Evolutionary conservation across 768 basidiomycete genomes (phyloP), one percentile per base, ranked within the genome.

Genomic region (Boletus rubescentipes): DNA sequence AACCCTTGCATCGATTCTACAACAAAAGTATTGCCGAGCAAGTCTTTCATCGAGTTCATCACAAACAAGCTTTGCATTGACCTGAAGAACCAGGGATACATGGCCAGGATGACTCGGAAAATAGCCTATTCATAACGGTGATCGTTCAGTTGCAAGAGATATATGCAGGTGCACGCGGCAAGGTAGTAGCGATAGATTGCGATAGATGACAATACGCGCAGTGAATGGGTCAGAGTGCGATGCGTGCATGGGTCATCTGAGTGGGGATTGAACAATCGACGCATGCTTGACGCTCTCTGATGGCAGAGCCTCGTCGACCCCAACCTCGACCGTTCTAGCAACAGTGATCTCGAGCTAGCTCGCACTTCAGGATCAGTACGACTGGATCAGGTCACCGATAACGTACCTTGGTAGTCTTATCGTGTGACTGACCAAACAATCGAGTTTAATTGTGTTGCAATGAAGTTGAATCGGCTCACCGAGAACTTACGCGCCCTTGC

Each of bases 321-420:
- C 68, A 31, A 68, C 56, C 12, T 68, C 59, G 20, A 68, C 57
- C 10, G 62, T 68, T 44, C 70, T 70, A 37, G 68, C 60, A 1
- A 68, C 59, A 9, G 62, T 70, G 16, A 68, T 68, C 43, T 68
- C 67, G 36, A 69, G 52, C 67, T 69, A 11, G 62, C 38, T 35
- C 26, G 30, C 4, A 1, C 9, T 20, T 18, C 4, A 10, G 20
- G 7, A 15, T 49, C 12, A 46, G 31, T 36, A 14, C 4, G 14
- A 20, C 3, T 5, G 4, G 0, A 35, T n/a, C 26, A 26, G 26
- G 26, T 26, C 26, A 26, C 9, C 14, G 15, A 51, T 36, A 29
- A 40, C 59, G 9, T 23, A 71, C 68, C 58, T 54, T 69, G n/a
- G 64, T 51, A 18, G 47, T 10, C 14, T 61, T 55, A n/a, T 48